Evolutionary conservation across 345 rosid genomes (phyloP), one percentile per base, ranked within the genome.

Genomic region (Bruguiera sexangula): DNA sequence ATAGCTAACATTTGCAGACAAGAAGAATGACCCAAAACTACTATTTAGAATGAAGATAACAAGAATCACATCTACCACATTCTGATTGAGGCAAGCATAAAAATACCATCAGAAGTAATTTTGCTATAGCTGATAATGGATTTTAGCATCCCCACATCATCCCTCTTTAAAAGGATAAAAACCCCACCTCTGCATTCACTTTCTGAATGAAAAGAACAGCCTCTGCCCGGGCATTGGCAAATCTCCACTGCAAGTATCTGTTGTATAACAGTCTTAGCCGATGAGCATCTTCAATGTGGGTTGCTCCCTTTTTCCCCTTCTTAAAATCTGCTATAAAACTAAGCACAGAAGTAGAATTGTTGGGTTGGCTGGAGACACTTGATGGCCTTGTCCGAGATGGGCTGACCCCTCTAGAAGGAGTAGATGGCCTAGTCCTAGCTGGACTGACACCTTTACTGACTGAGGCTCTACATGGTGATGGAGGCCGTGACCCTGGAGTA

Each of bases 231-330:
- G 97, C 91, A 87, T 86, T 89, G 64, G 92, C 85, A 74, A 92
- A 92, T 74, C 94, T 79, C 99, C 99, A 96, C 73, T 96, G 99
- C 81, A 92, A 71, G 76, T 71, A 81, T 82, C 97, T 84, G 68
- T 92, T 96, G 75, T 96, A 75, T 61, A 96, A 85, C 72, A 90
- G 81, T 72, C 94, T 84, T 58, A 92, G 82, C 73, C 90, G 97
- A 82, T 89, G 97, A 71, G 90, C 99, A 80, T 92, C 98, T 78
- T 92, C 99, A 48, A 92, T 79, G 73, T 76, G 84, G 82, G 63
- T 83, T 60, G 85, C 63, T 71, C 82, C 75, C 69, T 86, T 96
- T 74, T 84, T 88, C 51, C 96, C 97, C 72, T 79, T 96, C 68
- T 86, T 88, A 68, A 90, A 84, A 78, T 96, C 98, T 0, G 85